Conservation (phyloP, 164 flowering plant species). For the Nelumbo lutea region DNA sequence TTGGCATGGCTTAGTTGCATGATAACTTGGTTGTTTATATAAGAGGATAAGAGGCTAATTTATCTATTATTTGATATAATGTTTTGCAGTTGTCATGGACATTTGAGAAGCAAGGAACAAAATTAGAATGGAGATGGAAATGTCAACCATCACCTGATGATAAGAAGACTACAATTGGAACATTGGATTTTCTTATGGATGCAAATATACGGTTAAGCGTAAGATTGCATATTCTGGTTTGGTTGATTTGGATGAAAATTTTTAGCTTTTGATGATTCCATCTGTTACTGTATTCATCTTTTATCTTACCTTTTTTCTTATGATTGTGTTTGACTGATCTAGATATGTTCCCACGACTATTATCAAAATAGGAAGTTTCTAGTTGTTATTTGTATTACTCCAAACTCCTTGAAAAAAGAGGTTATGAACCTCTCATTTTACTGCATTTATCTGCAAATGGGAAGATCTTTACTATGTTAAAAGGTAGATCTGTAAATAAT, state of each 20-base stretch:
- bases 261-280: not conserved
- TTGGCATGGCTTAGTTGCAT: not conserved
- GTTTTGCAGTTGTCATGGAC: constrained; percentile 83
- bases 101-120: constrained; percentile 85
- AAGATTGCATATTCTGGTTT: constrained; percentile 19
- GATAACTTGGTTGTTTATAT: not conserved
- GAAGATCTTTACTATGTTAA: too few relatives aligned
- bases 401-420: too few relatives aligned
- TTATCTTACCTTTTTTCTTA: not conserved
- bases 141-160: constrained; percentile 55
- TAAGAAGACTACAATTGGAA: constrained; percentile 49
- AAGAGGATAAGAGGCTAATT: not conserved
- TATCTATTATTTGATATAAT: not conserved
- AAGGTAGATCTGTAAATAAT: too few relatives aligned
- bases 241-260: not conserved
- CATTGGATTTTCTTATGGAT: constrained; percentile 89
- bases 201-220: constrained; percentile 84
- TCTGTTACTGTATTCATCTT: not conserved
- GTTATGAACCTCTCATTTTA: too few relatives aligned
- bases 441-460: too few relatives aligned
- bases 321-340: not conserved
- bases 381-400: too few relatives aligned
- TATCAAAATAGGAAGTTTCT: too few relatives aligned
- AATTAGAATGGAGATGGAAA: constrained; percentile 95
- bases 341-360: too few relatives aligned